These are phyloP conservation scores for Kalmanozyma brasiliensis DNA, from an alignment of 1,284 basidiomycete species.

Conservation along the genomic window DNA sequence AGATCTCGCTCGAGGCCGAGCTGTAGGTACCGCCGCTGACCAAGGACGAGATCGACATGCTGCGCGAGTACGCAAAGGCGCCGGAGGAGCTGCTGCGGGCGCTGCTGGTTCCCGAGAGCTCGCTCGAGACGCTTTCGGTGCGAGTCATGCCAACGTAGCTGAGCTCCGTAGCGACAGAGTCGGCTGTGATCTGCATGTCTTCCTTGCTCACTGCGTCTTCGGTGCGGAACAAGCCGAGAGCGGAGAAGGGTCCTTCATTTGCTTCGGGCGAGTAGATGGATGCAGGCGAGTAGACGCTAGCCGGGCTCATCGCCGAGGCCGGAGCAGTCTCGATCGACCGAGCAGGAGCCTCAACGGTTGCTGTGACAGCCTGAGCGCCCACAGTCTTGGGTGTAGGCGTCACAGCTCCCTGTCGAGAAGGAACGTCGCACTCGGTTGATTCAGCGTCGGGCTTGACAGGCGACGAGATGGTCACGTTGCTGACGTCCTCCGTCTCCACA, in stretches of 20 bases:
- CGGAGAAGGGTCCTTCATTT: constrained; percentile 17
- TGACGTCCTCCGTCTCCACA: constrained; percentile 5
- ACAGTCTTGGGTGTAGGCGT: constrained; percentile 15
- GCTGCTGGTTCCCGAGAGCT: constrained; percentile 37
- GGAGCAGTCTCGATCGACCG: constrained; percentile 3
- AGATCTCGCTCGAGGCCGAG: constrained; percentile 44
- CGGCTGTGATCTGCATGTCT: constrained; percentile 26
- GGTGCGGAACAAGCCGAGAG: constrained; percentile 18
- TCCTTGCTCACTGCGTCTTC: constrained; percentile 26
- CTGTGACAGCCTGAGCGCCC: not conserved
- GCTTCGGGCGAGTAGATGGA: constrained; percentile 38
- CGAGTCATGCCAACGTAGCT: constrained; percentile 30
- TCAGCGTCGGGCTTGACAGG: not conserved
- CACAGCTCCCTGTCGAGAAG: constrained; percentile 23
- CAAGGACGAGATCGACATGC: constrained; percentile 48
- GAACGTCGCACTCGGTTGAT: not conserved
- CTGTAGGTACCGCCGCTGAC: constrained; percentile 46
- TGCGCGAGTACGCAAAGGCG: constrained; percentile 48
- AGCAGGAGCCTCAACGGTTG: not conserved
- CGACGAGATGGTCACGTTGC: constrained; percentile 7
- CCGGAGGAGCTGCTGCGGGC: constrained; percentile 46
- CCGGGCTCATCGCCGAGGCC: constrained; percentile 26
- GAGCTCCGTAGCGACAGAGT: constrained; percentile 23
- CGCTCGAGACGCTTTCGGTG: constrained; percentile 43
- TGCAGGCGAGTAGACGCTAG: constrained; percentile 44